These are phyloP conservation scores for Lachancea mirantina DNA, from an alignment of 805 yeast species.

Conservation along the genomic window DNA sequence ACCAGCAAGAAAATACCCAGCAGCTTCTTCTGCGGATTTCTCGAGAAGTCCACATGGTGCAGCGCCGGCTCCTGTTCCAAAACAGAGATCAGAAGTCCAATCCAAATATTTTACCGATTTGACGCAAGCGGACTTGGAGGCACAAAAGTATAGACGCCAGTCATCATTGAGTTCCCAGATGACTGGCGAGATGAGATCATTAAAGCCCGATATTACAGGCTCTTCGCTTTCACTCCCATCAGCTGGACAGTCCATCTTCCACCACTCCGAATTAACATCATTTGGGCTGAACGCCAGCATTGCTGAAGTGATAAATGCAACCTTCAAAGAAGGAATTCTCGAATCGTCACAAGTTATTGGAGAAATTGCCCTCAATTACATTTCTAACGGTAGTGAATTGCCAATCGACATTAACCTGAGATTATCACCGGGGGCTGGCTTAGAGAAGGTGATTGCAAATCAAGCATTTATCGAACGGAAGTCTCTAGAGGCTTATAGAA, in stretches of 20 bases:
- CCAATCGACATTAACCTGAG: conserved; percentile 40
- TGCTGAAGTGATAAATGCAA: conserved; percentile 79
- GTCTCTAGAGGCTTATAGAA: conserved; percentile 36
- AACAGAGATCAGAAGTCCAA: conserved; percentile 34
- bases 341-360: conserved; percentile 63
- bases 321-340: conserved; percentile 59
- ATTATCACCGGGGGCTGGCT: conserved; percentile 36
- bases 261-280: conserved; percentile 43
- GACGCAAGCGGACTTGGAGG: conserved; percentile 31
- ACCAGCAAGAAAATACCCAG: conserved; percentile 45
- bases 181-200: conserved; percentile 26
- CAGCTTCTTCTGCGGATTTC: conserved; percentile 15
- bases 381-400: conserved; percentile 29
- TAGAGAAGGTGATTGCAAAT: conserved; percentile 45
- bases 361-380: conserved; percentile 76
- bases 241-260: conserved; percentile 32
- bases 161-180: conserved; percentile 21
- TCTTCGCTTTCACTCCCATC: conserved; percentile 28
- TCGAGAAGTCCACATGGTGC: conserved; percentile 9
- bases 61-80: conserved; percentile 8
- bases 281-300: conserved; percentile 76
- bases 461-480: conserved; percentile 46
- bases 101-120: conserved; percentile 43
- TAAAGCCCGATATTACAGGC: conserved; percentile 41
- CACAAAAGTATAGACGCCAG: conserved; percentile 15